Evolutionary conservation across 2,329 filamentous ascomycete species (phyloP), one percentile per base, ranked within the genome.

Genomic region (Hysterium pulicare): DNA sequence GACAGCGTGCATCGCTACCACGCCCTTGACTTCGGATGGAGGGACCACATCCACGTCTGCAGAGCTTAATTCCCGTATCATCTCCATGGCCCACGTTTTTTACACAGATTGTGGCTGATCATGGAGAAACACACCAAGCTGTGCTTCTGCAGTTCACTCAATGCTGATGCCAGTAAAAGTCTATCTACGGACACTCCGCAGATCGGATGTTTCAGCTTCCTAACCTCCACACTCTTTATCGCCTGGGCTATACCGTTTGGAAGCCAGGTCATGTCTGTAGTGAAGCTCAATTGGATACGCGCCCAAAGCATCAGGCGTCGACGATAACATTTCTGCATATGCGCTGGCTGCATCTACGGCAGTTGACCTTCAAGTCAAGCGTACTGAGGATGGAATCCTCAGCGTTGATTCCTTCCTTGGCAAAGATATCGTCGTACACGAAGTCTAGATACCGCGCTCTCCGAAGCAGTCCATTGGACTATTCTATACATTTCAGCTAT

Each of bases 1-100:
- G 24, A 28, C 13, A 13, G 7, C 24, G 13, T 7, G 24, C 24
- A n/a, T 28, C 24, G 24, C 24, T 7, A 8, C 8, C 24, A 28
- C 7, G 8, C 13, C 24, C 24, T 8, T 28, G 8, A 28, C 7
- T 37, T 21, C 13, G 20, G 20, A 37, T 22, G 16, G 11, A 11
- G 34, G 11, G n/a, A 23, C 34, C 20, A 23, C 17, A 20, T 5
- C 24, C 23, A 23, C 16, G 26, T 15, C 28, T 17, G 9, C n/a
- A 6, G 37, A 39, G 37, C 23, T 39, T 39, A 39, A 39, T 21
- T 19, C 23, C 23, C 37, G 23, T 15, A 16, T 31, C 21, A 17
- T 37, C 34, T 21, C 17, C 34, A 28, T 13, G 7, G 5, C 21
- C 37, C 37, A 39, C 37, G 37, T 39, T 39, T 31, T 30, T 24